phyloP scores from a whole-genome alignment of 148 eudicot genomes.

The Polygonum aviculare region DNA sequence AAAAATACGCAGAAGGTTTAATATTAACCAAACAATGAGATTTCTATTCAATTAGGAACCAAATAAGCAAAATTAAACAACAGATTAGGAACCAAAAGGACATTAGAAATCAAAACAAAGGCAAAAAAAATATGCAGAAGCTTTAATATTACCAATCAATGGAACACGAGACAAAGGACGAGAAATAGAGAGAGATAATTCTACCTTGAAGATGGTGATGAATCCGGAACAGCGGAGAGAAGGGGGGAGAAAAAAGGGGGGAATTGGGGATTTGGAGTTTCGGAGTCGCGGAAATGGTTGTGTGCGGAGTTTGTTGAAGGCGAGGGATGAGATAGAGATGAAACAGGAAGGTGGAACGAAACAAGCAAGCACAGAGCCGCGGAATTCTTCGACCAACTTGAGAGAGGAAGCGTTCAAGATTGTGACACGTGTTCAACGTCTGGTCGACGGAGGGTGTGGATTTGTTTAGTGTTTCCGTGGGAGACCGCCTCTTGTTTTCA shows the following conservation, averaged over 20 bases:
- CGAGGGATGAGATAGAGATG: not conserved
- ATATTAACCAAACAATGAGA: not conserved
- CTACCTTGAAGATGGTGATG: not conserved
- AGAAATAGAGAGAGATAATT: not conserved
- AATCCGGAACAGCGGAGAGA: not conserved
- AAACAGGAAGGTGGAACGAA: not conserved
- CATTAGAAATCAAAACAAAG: not conserved
- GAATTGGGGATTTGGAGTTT: not conserved
- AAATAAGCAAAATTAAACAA: not conserved
- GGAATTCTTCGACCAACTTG: not conserved
- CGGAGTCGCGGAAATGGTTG: not conserved
- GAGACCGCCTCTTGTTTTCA: not conserved
- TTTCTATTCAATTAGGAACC: not conserved
- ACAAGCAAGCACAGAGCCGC: not conserved
- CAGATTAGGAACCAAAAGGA: not conserved
- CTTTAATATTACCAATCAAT: not conserved
- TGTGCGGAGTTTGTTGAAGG: not conserved
- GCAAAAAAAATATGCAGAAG: not conserved
- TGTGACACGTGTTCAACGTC: not conserved
- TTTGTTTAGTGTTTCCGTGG: not conserved
- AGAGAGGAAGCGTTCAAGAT: not conserved
- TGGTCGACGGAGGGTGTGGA: not conserved
- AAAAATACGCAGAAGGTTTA: too few relatives aligned
- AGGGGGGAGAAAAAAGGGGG: not conserved
- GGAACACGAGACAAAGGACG: not conserved